Base-by-base conservation (phyloP, 108 stramenopile genomes). In the Fistulifera solaris region DNA sequence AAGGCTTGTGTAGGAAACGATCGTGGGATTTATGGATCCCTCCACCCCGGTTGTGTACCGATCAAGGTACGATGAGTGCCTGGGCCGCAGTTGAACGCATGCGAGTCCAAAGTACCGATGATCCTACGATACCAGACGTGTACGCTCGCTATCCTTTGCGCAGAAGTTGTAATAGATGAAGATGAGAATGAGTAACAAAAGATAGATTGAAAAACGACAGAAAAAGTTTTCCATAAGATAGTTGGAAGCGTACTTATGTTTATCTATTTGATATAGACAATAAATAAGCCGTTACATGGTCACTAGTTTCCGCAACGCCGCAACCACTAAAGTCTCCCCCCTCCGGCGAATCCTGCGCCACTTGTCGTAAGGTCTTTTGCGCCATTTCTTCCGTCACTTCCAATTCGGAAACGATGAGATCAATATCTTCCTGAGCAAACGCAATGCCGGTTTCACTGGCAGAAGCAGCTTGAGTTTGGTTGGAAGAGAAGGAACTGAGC, bases 61-160 rank as follows among this genome's bases (percentile, higher is more conserved):
- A 98, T 79, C 96, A 98, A 66, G 97, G 95, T 22, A 85, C 87
- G 19, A 93, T 89, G 92, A 76, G 72, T 57, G 95, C 97, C 0
- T 98, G 97, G 97, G 93, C 94, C 2, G 94, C 89, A 8, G 70
- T 96, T 14, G 97, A 98, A 66, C 71, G 93, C 39, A 23, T 96
- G 10, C 49, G 70, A 47, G 52, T 78, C 28, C 85, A 89, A 28
- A 84, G 90, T 57, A 84, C 90, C 1, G 93, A 96, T 72, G 68
- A 72, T 24, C 76, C 81, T 7, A 59, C 78, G 17, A 69, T 54
- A 11, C 90, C 85, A 56, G 81, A 85, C 35, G 87, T 93, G 5
- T 83, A 62, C 65, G 87, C 92, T n/a, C 60, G 87, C 27, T 93
- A 74, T 74, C 92, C 92, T 22, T 93, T 93, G n/a, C 70, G 43